Conservation (phyloP, 2,329 filamentous ascomycete genomes). For the Trichophaea hybrida region DNA sequence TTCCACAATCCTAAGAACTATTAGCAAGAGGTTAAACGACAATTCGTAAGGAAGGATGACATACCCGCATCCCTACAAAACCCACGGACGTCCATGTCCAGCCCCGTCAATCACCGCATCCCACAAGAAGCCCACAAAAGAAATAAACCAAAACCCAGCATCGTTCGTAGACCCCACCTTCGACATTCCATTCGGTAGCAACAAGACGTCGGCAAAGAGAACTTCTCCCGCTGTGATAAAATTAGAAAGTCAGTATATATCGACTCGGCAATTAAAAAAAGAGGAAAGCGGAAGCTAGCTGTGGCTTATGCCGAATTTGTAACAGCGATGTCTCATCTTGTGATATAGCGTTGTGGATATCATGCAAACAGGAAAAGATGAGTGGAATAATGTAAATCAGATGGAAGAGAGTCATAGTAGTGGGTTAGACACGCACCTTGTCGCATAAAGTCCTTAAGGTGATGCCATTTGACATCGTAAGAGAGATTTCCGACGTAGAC, state of each 20-base stretch:
- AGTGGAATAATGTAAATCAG: background rate
- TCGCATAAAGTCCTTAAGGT: constrained; percentile 99
- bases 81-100: constrained; percentile 68
- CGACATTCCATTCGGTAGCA: constrained; percentile 99
- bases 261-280: background rate
- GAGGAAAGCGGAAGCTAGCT: background rate
- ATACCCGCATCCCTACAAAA: constrained; percentile 99
- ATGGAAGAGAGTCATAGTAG: background rate
- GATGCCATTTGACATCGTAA: constrained; percentile 99
- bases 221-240: constrained; percentile 73
- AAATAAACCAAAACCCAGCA: constrained; percentile 52
- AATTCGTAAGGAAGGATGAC: constrained; percentile 32
- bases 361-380: background rate
- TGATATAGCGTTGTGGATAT: background rate
- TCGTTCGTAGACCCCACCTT: constrained; percentile 84
- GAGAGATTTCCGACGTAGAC: constrained; percentile 99
- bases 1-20: constrained; percentile 77
- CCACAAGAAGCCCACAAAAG: constrained; percentile 53
- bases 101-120: constrained; percentile 97
- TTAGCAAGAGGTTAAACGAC: constrained; percentile 5
- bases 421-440: constrained; percentile 51
- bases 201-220: constrained; percentile 96
- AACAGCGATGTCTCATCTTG: background rate
- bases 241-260: background rate
- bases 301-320: no score